Evolutionary conservation across 1,284 basidiomycete species (phyloP).

Genomic region (Heterobasidion occidentale): DNA sequence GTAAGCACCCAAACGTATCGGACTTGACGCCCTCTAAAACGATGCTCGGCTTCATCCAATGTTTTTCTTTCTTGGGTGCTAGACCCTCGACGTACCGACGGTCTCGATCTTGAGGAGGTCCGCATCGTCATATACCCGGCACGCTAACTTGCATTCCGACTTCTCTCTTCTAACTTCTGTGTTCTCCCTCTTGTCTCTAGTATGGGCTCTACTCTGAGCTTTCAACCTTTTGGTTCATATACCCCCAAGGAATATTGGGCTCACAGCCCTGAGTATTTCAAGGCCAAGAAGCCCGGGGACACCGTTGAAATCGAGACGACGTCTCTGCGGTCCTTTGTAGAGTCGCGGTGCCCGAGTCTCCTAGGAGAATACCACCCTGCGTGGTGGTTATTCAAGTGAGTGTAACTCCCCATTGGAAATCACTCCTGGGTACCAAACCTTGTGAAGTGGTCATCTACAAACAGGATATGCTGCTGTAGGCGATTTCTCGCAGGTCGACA

Average conservation of each 20-base stretch:
- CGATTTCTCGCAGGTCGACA: slow-evolving; percentile 69
- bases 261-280: slow-evolving; percentile 28
- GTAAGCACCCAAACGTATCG: too few species aligned
- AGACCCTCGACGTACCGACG: too few species aligned
- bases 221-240: slow-evolving; percentile 12
- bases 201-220: slow-evolving; percentile 25
- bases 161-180: too few species aligned
- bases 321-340: slow-evolving; percentile 46
- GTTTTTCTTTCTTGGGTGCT: too few species aligned
- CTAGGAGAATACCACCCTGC: slow-evolving; percentile 45
- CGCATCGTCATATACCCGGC: too few species aligned
- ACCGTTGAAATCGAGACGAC: slow-evolving; percentile 19
- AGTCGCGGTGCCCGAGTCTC: slow-evolving; percentile 50
- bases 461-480: slow-evolving; percentile 64
- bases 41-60: too few species aligned
- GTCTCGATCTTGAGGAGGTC: too few species aligned
- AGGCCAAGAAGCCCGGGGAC: neutral
- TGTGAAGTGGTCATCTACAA: slow-evolving; percentile 59
- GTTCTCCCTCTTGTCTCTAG: neutral
- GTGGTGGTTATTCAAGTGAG: slow-evolving; percentile 68
- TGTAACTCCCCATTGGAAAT: slow-evolving; percentile 4
- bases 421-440: neutral
- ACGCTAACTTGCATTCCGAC: neutral
- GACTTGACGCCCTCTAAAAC: too few species aligned
- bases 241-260: slow-evolving; percentile 27